phyloP scores from a whole-genome alignment of 345 rosid genomes.

The Anacardium occidentale region DNA sequence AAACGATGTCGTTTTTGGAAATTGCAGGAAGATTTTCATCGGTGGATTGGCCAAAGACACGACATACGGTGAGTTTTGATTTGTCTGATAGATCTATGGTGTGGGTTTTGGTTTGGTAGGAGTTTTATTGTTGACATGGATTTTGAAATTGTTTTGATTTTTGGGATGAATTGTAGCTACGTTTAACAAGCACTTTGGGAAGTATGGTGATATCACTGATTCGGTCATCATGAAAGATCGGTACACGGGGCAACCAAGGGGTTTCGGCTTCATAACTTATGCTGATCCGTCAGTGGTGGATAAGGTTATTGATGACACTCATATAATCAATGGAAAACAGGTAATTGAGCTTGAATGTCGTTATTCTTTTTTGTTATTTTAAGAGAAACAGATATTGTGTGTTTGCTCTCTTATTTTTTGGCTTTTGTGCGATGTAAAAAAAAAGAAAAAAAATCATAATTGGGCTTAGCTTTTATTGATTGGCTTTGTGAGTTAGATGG shows the following conservation, averaged over 20 bases:
- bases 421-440: neutral
- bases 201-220: conserved; percentile 83
- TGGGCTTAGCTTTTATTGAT: neutral
- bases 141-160: neutral
- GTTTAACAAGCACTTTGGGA: conserved; percentile 73
- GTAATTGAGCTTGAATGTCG: conserved; percentile 26
- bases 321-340: conserved; percentile 81
- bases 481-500: neutral
- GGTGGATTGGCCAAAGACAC: conserved; percentile 88
- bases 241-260: conserved; percentile 77
- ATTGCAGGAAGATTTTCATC: conserved; percentile 69
- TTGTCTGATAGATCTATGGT: too few relatives aligned
- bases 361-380: neutral
- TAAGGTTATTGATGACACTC: conserved; percentile 75
- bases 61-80: conserved; percentile 43
- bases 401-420: neutral
- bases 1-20: conserved; percentile 1
- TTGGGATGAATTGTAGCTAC: conserved; percentile 36
- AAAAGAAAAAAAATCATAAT: too few relatives aligned
- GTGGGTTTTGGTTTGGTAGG: too few relatives aligned
- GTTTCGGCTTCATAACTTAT: conserved; percentile 87
- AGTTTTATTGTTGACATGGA: neutral
- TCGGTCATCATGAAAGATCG: conserved; percentile 94
- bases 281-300: conserved; percentile 86
- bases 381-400: too few relatives aligned